These are phyloP conservation scores for Misopates orontium DNA, from an alignment of 257 asterid genomes.

Conservation along the genomic window DNA sequence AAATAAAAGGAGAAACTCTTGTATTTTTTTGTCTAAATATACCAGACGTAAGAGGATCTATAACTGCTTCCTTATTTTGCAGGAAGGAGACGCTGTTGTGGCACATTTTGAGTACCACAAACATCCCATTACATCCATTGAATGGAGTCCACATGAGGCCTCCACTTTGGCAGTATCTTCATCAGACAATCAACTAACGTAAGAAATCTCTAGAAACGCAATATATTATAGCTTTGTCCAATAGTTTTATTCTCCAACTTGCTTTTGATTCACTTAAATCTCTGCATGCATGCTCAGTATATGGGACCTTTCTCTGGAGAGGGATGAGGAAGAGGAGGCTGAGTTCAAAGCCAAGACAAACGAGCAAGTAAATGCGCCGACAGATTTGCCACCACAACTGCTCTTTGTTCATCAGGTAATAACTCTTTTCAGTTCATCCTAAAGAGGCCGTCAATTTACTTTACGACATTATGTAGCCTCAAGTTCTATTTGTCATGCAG, in stretches of 20 bases:
- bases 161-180: constrained; percentile 91
- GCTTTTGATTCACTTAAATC: background rate
- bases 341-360: constrained; percentile 76
- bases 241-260: constrained; percentile 2
- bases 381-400: constrained; percentile 91
- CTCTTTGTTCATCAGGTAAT: constrained; percentile 95
- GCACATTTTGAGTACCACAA: constrained; percentile 85
- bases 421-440: background rate
- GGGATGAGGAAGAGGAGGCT: constrained; percentile 93
- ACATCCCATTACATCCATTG: constrained; percentile 93
- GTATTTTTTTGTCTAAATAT: background rate
- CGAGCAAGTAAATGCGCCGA: constrained; percentile 74
- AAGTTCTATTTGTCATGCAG: constrained; percentile 39
- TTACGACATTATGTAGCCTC: background rate
- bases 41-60: background rate
- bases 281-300: constrained; percentile 41
- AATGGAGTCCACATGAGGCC: constrained; percentile 97
- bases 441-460: background rate
- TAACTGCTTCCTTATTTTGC: constrained; percentile 19
- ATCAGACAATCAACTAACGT: constrained; percentile 88
- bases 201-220: constrained; percentile 29
- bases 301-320: constrained; percentile 94
- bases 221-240: background rate
- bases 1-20: background rate
- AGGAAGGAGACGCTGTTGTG: constrained; percentile 81